These are phyloP conservation scores for Talaromyces rugulosus DNA, from an alignment of 2,329 filamentous ascomycete genomes.

Conservation along the genomic window DNA sequence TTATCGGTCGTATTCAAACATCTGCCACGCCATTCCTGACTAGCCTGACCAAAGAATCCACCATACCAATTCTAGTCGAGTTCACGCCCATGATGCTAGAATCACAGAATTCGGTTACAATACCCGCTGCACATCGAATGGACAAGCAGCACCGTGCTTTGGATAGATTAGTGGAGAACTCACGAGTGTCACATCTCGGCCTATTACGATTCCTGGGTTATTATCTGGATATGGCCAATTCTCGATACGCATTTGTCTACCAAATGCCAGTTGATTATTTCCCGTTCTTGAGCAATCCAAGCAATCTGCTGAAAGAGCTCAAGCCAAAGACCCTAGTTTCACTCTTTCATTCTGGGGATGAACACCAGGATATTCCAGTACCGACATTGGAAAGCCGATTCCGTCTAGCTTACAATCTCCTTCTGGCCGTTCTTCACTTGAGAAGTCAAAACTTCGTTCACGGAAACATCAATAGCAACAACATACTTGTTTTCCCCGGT, in stretches of 20 bases:
- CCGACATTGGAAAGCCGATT: constrained; percentile 61
- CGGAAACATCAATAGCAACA: constrained; percentile 62
- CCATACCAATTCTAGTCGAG: constrained; percentile 39
- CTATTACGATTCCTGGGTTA: constrained; percentile 47
- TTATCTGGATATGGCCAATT: constrained; percentile 53
- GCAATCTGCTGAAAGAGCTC: constrained; percentile 31
- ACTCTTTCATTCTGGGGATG: constrained; percentile 38
- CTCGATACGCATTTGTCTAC: constrained; percentile 59
- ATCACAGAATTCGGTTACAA: constrained; percentile 24
- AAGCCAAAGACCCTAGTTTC: constrained; percentile 41
- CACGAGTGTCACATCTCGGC: constrained; percentile 38
- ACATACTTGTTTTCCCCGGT: constrained; percentile 54
- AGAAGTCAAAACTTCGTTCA: constrained; percentile 55
- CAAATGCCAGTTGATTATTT: constrained; percentile 52
- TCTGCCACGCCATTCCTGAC: constrained; percentile 32
- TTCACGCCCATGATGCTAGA: constrained; percentile 39
- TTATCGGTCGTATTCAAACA: constrained; percentile 36
- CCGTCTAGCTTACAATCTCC: constrained; percentile 56
- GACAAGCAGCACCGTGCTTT: constrained; percentile 35
- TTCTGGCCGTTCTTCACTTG: constrained; percentile 53
- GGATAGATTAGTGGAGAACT: constrained; percentile 38
- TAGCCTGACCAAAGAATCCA: constrained; percentile 27
- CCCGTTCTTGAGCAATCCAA: constrained; percentile 38
- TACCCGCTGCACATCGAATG: constrained; percentile 27
- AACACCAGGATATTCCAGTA: constrained; percentile 37